A percentile compares a stretch with the other conserved stretches of the same genome.
Evolutionary conservation across 2,329 filamentous ascomycete genomes (phyloP).

Genomic region (Helicocarpus griseus): DNA sequence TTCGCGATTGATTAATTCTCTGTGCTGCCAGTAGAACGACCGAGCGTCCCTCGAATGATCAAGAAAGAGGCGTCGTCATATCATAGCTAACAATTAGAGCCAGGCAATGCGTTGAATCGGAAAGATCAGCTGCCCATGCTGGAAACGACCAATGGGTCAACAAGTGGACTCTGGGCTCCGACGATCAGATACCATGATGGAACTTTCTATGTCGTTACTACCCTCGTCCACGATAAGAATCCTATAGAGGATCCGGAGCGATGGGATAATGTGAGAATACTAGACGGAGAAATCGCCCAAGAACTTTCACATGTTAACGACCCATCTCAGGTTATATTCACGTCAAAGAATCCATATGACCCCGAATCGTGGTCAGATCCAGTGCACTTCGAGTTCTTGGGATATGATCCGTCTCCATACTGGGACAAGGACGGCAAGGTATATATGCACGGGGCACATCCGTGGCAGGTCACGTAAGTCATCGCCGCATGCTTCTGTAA

Average conservation of each 20-base stretch:
- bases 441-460: constrained; percentile 35
- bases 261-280: constrained; percentile 27
- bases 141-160: constrained; percentile 23
- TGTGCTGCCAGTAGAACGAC: background rate
- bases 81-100: too few relatives aligned
- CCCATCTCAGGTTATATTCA: constrained; percentile 37
- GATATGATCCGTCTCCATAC: constrained; percentile 45
- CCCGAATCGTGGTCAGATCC: constrained; percentile 37
- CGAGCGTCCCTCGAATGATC: too few relatives aligned
- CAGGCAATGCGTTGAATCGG: constrained; percentile 25
- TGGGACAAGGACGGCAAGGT: constrained; percentile 48
- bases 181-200: constrained; percentile 32
- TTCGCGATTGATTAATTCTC: background rate
- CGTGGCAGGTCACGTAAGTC: constrained; percentile 13
- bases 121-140: constrained; percentile 30
- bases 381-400: constrained; percentile 38
- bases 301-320: background rate
- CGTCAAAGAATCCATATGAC: constrained; percentile 34
- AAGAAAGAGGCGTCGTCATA: too few relatives aligned
- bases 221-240: constrained; percentile 22
- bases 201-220: constrained; percentile 33
- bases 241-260: constrained; percentile 19
- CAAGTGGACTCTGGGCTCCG: constrained; percentile 33
- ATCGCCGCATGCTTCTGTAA: too few relatives aligned
- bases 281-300: background rate